Base-by-base conservation (phyloP, 2,329 filamentous ascomycete species). In the Aspergillus sp. region DNA sequence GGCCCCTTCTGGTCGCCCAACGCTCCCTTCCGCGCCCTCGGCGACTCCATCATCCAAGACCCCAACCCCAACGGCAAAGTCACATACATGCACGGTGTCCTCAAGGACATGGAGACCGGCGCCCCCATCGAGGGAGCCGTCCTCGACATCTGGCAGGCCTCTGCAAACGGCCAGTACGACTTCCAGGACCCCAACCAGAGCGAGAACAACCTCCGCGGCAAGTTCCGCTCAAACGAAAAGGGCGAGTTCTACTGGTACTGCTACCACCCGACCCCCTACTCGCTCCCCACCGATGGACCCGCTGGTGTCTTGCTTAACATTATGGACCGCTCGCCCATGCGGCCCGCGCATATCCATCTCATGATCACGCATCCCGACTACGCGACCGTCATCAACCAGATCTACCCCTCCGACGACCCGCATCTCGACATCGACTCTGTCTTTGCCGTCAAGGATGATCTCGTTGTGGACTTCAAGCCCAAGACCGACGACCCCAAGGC, bases 91-190 rank as follows among this genome's bases (percentile, higher is more conserved):
- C 88, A 91, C 81, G 90, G 90, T 68, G 80, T 83, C 51, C 84
- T 92, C 72, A 83, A 77, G 53, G 87, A 91, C 71, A 80, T 89
- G 67, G 80, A 85, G 65, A 90, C 88, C 61, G 86, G 87, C 72
- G 84, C 85, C 78, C 87, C 87, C 64, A 88, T 92, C 70, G 83
- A 83, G 58, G 81, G 83, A 70, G 89, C 89, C 68, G 87, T 91
- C 66, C 87, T 92, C 70, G 90, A 92, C 74, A 89, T 92, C 81
- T 92, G 90, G 90, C 88, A 92, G 74, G 89, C 90, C 54, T 89
- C 85, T 67, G 82, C 88, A 76, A 92, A 91, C 79, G 89, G 89
- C 75, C 87, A 89, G 74, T 92, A 92, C 81, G 89, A 91, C 72
- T 87, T 90, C 83, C 88, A 91, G 77, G 90, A 92, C 76, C 89